Evolutionary conservation across 2,329 filamentous ascomycete genomes (phyloP), one percentile per base, ranked within the genome.

Genomic region (Akanthomyces uredinophilus): DNA sequence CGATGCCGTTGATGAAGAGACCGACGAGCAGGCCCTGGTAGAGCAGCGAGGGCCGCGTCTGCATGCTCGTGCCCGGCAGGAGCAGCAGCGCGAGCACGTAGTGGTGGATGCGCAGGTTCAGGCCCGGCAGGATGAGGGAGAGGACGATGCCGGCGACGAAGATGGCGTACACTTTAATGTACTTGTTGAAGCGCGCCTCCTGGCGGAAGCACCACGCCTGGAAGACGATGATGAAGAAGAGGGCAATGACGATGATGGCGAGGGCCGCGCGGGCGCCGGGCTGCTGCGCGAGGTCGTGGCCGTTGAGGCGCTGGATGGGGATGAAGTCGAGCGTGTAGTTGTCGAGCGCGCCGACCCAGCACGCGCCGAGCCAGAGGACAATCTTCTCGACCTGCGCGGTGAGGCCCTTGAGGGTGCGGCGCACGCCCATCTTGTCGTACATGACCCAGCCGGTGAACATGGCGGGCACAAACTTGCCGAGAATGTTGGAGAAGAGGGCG

Each of bases 261-360:
- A 99, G 78, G 0, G 95, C 94, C 1, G 90, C 83, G 61, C 91
- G 88, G 0, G 94, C 95, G 8, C 95, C 95, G 0, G 95, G 94
- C 71, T 99, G 92, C 68, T 92, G 88, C 53, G 89, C 78, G 49
- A 99, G 85, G 71, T 99, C 95, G 72, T 96, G 92, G 0, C 88
- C 87, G 10, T 91, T 98, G n/a, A 99, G 82, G 2, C 95, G 88
- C 73, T 92, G 87, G 66, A 99, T 95, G 0, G 95, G 95, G 64
- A 99, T 97, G 76, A 91, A 89, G 69, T 92, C 90, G 70, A 99
- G 91, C 0, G 95, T 98, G 75, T 97, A 96, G 75, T 98, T 98
- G 70, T 94, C 94, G 67, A 99, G 77, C 1, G 91, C 88, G 18
- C 93, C 95, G 44, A 97, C 86, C 89, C 96, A 99, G 70, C 90